Evolutionary conservation across 495 filamentous ascomycete species (phyloP), one percentile per base, ranked within the genome.

Genomic region (Hypoxylon lienhwacheense): DNA sequence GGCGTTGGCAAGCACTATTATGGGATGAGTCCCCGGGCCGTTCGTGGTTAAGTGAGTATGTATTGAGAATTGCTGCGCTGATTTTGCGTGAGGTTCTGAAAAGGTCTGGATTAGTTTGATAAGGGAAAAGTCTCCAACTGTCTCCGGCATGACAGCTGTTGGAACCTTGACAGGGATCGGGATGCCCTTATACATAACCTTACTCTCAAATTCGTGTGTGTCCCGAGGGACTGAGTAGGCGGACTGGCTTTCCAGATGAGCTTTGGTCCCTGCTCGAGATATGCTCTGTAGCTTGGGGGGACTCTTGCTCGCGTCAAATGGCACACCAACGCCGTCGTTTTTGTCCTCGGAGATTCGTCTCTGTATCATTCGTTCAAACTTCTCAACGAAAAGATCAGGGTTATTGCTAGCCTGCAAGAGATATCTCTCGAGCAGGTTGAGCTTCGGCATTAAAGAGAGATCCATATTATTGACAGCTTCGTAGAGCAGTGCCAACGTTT

Each of bases 51-150:
- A 80, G 70, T 99, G 93, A 1, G 92, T 79, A 66, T 99, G 93
- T 24, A 87, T 78, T 5, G 86, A 75, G 68, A 97, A 97, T 8
- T 89, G 82, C 59, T 93, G 89, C n/a, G 90, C 88, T 5, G 84
- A 80, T 47, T 87, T 84, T 29, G 85, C 68, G 71, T 97, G 91
- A 2, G 88, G 81, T 8, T 82, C 81, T 11, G 90, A 86, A 63
- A 97, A 99, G 26, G 85, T 95, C 57, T 95, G 89, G 57, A 99
- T 95, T 6, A 99, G 83, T 67, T 97, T 97, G 71, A 99, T 88
- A 32, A 99, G 77, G 26, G 90, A 96, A 67, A 99, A 99, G 69
- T 97, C 92, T 45, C 95, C 95, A 8, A 99, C 93, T 0, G 90
- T 96, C 68, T 99, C 93, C 3, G 91, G 90, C 75, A 89, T 91